Percentiles rank a stretch among this genome's conserved stretches.
Evolutionary conservation across 1,284 basidiomycete genomes (phyloP).

Genomic region (Ustilago cynodontis): DNA sequence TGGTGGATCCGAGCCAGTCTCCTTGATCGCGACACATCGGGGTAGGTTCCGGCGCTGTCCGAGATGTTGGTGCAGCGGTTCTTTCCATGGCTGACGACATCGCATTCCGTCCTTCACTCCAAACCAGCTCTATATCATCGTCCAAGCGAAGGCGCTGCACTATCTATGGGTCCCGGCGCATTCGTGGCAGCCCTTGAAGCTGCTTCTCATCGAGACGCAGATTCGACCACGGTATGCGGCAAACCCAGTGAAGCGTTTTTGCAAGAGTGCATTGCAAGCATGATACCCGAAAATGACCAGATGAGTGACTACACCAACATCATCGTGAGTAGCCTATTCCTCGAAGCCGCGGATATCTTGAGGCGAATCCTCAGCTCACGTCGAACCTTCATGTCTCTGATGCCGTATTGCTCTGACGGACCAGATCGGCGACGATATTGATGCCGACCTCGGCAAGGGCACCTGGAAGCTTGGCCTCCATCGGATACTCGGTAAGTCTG

Average conservation of each 20-base stretch:
- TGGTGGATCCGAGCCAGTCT: constrained; percentile 11
- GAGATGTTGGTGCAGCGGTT: not conserved
- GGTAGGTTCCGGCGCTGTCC: constrained; percentile 26
- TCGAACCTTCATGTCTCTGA: too few relatives aligned
- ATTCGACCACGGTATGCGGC: constrained; percentile 33
- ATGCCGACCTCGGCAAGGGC: constrained; percentile 47
- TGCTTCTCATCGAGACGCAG: constrained; percentile 16
- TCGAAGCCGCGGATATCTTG: not conserved
- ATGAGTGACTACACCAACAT: constrained; percentile 30
- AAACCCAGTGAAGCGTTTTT: constrained; percentile 41
- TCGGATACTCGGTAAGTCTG: constrained; percentile 39
- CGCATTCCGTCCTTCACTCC: not conserved
- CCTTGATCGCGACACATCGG: constrained; percentile 45
- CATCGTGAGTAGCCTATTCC: constrained; percentile 29
- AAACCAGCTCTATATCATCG: constrained; percentile 45
- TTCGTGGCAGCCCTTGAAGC: constrained; percentile 45
- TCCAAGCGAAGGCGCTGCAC: constrained; percentile 24
- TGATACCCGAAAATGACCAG: constrained; percentile 18
- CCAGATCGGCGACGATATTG: constrained; percentile 49
- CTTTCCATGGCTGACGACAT: constrained; percentile 5
- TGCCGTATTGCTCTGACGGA: not conserved
- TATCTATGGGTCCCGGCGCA: constrained; percentile 47
- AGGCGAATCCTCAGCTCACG: not conserved
- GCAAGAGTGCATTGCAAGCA: constrained; percentile 42
- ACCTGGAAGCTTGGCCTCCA: constrained; percentile 44